Conservation (phyloP, 2,329 filamentous ascomycete species). For the Fusarium sp. region DNA sequence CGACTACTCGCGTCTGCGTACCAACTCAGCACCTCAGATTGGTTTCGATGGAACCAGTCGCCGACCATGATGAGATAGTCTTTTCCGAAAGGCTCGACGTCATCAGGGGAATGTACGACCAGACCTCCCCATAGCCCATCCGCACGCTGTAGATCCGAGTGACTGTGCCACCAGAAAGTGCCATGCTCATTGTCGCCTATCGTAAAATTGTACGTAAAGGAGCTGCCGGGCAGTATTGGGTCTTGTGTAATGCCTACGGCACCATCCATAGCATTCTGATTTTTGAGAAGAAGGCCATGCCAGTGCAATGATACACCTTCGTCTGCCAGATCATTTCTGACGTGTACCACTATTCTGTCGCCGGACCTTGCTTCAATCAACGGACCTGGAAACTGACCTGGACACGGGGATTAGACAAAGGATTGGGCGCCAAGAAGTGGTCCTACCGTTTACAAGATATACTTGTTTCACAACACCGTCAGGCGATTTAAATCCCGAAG, state of each 20-base stretch:
- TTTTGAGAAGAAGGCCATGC: background rate
- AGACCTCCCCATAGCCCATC: constrained; percentile 12
- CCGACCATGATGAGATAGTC: background rate
- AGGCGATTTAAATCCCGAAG: background rate
- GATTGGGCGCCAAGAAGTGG: fast-evolving
- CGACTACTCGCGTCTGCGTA: constrained; percentile 9
- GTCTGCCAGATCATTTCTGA: background rate
- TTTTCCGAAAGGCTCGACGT: fast-evolving
- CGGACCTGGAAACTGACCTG: background rate
- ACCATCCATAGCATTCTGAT: constrained; percentile 4
- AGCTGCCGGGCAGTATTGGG: fast-evolving
- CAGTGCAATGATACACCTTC: constrained; percentile 2
- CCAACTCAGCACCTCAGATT: background rate
- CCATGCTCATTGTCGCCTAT: background rate
- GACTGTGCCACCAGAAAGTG: constrained; percentile 18
- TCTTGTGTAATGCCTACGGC: constrained; percentile 11
- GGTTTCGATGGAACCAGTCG: constrained; percentile 2
- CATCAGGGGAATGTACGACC: background rate
- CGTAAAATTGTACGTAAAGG: background rate
- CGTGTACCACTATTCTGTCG: background rate
- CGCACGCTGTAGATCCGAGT: background rate
- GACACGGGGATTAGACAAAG: fast-evolving
- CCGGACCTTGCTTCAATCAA: background rate
- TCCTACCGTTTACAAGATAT: constrained; percentile 5
- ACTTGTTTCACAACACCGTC: constrained; percentile 3